Evolutionary conservation across 768 basidiomycete species (phyloP), one percentile per base, ranked within the genome.

Genomic region (Agrocybe praecox): DNA sequence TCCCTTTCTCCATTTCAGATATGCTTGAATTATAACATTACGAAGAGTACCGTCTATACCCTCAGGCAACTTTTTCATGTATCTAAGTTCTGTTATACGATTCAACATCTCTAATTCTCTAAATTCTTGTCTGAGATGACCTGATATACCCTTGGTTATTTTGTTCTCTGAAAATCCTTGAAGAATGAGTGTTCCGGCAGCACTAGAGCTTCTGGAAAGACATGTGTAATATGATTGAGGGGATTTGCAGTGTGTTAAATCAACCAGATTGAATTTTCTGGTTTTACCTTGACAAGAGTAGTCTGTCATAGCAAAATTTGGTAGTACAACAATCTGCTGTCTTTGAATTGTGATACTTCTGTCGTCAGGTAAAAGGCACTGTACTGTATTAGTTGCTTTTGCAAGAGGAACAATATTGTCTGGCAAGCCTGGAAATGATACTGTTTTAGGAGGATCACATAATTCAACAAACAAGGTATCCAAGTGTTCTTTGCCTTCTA

Each of bases 281-380:
- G 69, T 70, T 52, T 62, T 68, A 0, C 68, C 65, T 49, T 70
- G 68, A 15, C 61, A 61, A 11, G 62, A 56, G 62, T 66, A 70
- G 55, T 71, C 71, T 9, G 67, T 71, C 66, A 71, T 72, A 18
- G 64, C 54, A 66, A 73, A 73, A 53, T 73, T 71, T 11, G 63
- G 63, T 12, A 70, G 46, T 6, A 72, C 58, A 14, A 52, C 22
- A 2, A 71, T 67, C 57, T 73, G 72, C 15, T 32, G 17, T 12
- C 69, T 23, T 4, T 22, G 32, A 17, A 72, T 50, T 21, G 12
- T 54, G 9, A 65, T 48, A 56, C n/a, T n/a, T n/a, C n/a, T n/a
- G n/a, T 66, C 65, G 57, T 64, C 57, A 42, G 67, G 61, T n/a
- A 67, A 55, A 15, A 49, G 9, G 55, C 60, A 59, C 40, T 23